Base-by-base conservation (phyloP, 768 basidiomycete genomes). In the Tephrocybe sp. region DNA sequence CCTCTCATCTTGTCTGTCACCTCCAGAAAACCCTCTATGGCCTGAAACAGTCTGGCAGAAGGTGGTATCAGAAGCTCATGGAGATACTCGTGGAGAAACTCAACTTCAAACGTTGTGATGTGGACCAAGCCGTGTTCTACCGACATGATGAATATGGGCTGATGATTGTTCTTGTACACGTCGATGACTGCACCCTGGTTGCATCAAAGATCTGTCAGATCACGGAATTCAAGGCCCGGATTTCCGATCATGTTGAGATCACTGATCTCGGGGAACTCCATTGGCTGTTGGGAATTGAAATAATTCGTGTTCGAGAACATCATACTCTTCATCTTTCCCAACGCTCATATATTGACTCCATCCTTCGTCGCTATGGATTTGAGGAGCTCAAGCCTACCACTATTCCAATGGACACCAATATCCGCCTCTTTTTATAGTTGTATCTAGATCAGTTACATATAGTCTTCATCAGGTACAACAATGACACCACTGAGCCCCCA, bases 271-370 rank as follows among this genome's bases (percentile, higher is more conserved):
- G 68, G 0, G 51, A 61, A 9, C 41, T 70, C 0, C 59, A 61
- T 16, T 69, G 64, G 64, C 45, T 69, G 1, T 47, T 71, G 0
- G 68, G 70, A 12, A 57, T 64, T 18, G 56, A 64, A 19, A 55
- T 66, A 16, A 47, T 25, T 18, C 45, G 56, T 1, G 47, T 53
- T n/a, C 37, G 59, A 28, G 55, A 62, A 2, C 40, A 39, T 2
- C 37, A 36, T 16, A 46, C 44, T 32, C 52, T 60, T 12, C 47
- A 56, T 7, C 47, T 71, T 22, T 66, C 60, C 13, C 70, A 74
- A 54, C 38, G 52, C 11, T 51, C 57, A 1, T 69, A 65, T 42
- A 62, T 72, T 36, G 57, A 69, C 45, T 56, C 65, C 0, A 61
- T 73, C 31, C 12, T 67, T 9, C 34, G 30, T 0, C 55, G 59